A percentile compares a stretch with the other conserved stretches of the same genome.
Conservation (phyloP, 1,284 basidiomycete species). For the Sporisorium graminicola region DNA sequence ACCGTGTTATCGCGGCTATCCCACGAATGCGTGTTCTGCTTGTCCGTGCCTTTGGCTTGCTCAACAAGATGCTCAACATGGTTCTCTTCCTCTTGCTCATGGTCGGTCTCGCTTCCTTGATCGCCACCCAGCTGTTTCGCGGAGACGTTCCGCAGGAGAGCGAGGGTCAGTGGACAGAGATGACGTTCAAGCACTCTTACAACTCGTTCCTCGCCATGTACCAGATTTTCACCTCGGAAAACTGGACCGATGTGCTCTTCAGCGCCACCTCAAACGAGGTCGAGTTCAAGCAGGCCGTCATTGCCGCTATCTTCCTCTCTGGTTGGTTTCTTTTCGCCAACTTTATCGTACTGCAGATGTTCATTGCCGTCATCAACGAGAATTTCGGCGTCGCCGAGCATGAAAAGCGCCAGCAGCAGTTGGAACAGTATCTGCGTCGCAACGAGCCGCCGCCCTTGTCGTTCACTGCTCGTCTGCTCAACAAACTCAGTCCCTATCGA, state of each 20-base stretch:
- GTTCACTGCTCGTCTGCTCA: slow-evolving; percentile 72
- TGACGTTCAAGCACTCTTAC: slow-evolving; percentile 90
- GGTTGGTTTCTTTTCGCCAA: slow-evolving; percentile 94
- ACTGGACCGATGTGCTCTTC: slow-evolving; percentile 91
- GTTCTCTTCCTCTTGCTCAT: slow-evolving; percentile 89
- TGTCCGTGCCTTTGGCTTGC: slow-evolving; percentile 86
- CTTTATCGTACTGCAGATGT: slow-evolving; percentile 96
- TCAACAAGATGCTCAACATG: slow-evolving; percentile 93
- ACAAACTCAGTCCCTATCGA: slow-evolving; percentile 87
- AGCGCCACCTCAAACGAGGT: slow-evolving; percentile 77
- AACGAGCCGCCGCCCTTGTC: slow-evolving; percentile 64
- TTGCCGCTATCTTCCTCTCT: slow-evolving; percentile 82
- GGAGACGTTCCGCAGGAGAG: slow-evolving; percentile 77
- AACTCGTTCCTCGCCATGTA: slow-evolving; percentile 91
- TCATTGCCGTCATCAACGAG: slow-evolving; percentile 98
- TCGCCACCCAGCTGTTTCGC: slow-evolving; percentile 79
- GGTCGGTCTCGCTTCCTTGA: slow-evolving; percentile 86
- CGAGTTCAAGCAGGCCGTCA: slow-evolving; percentile 78
- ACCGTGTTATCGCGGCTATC: slow-evolving; percentile 89
- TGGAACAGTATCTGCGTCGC: slow-evolving; percentile 74
- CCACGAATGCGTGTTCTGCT: slow-evolving; percentile 77
- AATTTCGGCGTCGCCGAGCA: slow-evolving; percentile 95
- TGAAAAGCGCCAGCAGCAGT: slow-evolving; percentile 85
- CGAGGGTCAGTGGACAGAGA: slow-evolving; percentile 71
- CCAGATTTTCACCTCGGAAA: slow-evolving; percentile 90